phyloP scores from a whole-genome alignment of 306 rosid species.

The Vigna reflexopilosa region DNA sequence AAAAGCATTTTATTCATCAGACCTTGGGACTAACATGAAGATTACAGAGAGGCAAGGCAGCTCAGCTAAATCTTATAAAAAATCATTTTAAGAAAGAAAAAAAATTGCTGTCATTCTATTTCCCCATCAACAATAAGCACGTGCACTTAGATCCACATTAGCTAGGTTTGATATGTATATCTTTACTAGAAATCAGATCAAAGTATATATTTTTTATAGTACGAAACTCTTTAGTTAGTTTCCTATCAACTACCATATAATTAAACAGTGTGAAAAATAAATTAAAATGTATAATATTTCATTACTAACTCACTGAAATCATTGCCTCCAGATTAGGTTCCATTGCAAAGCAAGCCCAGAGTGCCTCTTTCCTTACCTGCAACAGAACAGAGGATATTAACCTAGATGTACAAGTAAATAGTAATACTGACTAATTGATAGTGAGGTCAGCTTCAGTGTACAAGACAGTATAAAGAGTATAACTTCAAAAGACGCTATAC shows the following conservation, averaged over 20 bases:
- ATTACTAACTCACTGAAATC: constrained; percentile 68
- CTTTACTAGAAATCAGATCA: constrained; percentile 18
- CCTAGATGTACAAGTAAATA: constrained; percentile 36
- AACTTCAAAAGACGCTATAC: constrained; percentile 16
- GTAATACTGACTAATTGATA: constrained; percentile 23
- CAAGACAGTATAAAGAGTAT: constrained; percentile 19
- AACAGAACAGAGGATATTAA: constrained; percentile 44
- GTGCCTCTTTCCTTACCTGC: constrained; percentile 93
- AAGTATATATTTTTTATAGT: neutral
- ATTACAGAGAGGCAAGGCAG: constrained; percentile 31
- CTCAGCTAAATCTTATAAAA: neutral
- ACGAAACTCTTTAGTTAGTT: constrained; percentile 35
- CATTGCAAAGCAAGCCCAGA: constrained; percentile 95
- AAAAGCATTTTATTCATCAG: constrained; percentile 28
- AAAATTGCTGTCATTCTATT: constrained; percentile 13
- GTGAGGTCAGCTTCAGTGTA: constrained; percentile 31
- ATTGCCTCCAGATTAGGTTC: constrained; percentile 83
- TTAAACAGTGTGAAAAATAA: constrained; percentile 18
- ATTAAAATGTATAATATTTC: constrained; percentile 27
- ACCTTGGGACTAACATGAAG: constrained; percentile 15
- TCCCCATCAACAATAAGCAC: neutral
- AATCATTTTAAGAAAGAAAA: neutral
- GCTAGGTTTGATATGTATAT: constrained; percentile 3
- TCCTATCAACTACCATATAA: constrained; percentile 18
- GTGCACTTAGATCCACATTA: constrained; percentile 28